Conservation (phyloP, 1,139 yeast species). For the Geotrichum carabidarum region DNA sequence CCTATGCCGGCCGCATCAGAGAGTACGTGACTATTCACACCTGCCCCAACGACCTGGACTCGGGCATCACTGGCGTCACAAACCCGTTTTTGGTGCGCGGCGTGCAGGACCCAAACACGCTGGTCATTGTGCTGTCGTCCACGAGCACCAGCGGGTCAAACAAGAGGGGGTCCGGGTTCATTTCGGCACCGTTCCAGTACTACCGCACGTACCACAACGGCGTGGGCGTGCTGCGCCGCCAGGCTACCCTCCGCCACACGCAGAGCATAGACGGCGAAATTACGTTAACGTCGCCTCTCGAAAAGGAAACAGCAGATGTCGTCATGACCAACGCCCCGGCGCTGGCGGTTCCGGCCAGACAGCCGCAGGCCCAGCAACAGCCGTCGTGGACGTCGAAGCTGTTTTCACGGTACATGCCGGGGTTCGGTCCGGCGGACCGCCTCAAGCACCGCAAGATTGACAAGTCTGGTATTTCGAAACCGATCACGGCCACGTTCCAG, state of each 20-base stretch:
- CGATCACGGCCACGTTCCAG: conserved; percentile 10
- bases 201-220: conserved; percentile 15
- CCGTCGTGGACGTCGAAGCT: conserved; percentile 13
- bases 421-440: conserved; percentile 6
- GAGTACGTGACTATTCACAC: conserved; percentile 32
- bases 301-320: not conserved
- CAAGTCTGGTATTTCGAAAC: conserved; percentile 11
- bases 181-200: conserved; percentile 15
- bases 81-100: conserved; percentile 28
- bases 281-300: not conserved
- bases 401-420: conserved; percentile 4
- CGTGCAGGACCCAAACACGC: conserved; percentile 7
- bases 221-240: conserved; percentile 14
- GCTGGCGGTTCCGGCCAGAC: not conserved
- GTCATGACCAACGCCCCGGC: conserved; percentile 1
- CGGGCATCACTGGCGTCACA: conserved; percentile 30
- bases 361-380: not conserved
- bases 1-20: conserved; percentile 24
- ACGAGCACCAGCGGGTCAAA: not conserved
- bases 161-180: not conserved
- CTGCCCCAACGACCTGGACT: conserved; percentile 16
- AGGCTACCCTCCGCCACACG: conserved; percentile 10
- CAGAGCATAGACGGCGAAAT: conserved; percentile 2
- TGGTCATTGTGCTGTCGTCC: conserved; percentile 12
- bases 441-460: conserved; percentile 8